Conservation (phyloP, 768 basidiomycete genomes). For the Xanthoconium stramineum region DNA sequence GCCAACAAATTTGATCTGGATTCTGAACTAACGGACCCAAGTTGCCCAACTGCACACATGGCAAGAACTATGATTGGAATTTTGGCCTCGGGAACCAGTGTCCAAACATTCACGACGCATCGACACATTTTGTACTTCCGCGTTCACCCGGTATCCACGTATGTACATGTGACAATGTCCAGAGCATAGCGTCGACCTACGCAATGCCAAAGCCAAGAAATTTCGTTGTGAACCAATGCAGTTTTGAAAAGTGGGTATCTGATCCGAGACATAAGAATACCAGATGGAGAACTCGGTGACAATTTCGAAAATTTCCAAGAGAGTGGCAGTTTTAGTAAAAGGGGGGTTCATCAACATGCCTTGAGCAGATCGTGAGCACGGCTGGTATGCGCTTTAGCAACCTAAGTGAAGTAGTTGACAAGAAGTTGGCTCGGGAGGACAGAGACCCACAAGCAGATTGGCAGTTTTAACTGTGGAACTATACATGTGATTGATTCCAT, state of each 20-base stretch:
- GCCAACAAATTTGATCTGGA: too few relatives aligned
- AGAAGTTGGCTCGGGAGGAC: conserved; percentile 4
- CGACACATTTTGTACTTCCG: neutral
- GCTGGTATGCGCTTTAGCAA: conserved; percentile 54
- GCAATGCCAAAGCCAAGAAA: conserved; percentile 5
- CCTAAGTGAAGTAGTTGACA: conserved; percentile 32
- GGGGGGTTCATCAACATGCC: conserved; percentile 42
- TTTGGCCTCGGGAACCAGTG: too few relatives aligned
- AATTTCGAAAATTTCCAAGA: neutral
- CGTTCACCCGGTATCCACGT: neutral
- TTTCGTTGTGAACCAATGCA: conserved; percentile 1
- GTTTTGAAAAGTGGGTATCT: conserved; percentile 14
- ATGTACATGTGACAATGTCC: neutral
- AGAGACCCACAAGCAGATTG: conserved; percentile 59
- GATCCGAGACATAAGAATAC: conserved; percentile 11
- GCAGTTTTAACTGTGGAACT: conserved; percentile 82
- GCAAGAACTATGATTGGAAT: too few relatives aligned
- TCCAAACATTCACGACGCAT: too few relatives aligned
- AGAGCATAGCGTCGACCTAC: neutral
- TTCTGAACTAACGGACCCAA: too few relatives aligned
- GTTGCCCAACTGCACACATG: too few relatives aligned
- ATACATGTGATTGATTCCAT: conserved; percentile 81
- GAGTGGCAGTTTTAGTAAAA: neutral
- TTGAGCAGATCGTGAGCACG: conserved; percentile 58
- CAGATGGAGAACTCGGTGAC: neutral